Percentiles rank a stretch among this genome's conserved stretches.
Conservation (phyloP, 306 rosid species). For the Vigna nakashimae region DNA sequence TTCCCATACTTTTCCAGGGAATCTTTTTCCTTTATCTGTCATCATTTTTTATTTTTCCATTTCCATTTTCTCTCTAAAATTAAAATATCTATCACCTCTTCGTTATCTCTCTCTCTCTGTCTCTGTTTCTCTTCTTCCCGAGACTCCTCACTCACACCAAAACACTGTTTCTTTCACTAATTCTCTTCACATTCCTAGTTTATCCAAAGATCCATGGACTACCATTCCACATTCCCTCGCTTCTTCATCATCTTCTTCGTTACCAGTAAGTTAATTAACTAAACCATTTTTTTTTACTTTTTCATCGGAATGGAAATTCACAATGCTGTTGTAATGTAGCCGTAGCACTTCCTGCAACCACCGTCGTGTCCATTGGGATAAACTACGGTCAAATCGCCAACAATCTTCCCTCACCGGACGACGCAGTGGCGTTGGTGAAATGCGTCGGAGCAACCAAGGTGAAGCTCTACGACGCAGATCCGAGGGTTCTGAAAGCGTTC, state of each 20-base stretch:
- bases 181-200: constrained; percentile 4
- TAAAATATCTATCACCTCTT: not conserved
- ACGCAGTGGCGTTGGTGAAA: constrained; percentile 68
- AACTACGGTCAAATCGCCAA: constrained; percentile 96
- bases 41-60: not conserved
- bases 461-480: constrained; percentile 93
- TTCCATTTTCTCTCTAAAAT: not conserved
- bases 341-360: not conserved
- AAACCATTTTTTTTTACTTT: not conserved
- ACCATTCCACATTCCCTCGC: constrained; percentile 32
- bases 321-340: constrained; percentile 30
- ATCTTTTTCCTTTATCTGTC: constrained; percentile 3
- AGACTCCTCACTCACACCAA: not conserved
- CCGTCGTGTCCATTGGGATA: constrained; percentile 66
- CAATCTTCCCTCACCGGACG: constrained; percentile 78
- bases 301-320: not conserved
- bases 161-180: not conserved
- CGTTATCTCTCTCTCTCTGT: not conserved
- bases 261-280: constrained; percentile 31
- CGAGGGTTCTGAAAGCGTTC: constrained; percentile 76
- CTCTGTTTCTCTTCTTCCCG: not conserved
- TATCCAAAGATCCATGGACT: constrained; percentile 51
- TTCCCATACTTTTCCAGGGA: constrained; percentile 24
- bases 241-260: constrained; percentile 28
- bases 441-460: constrained; percentile 85